Evolutionary conservation across 176 grass and related monocot genomes (phyloP), one percentile per base, ranked within the genome.

Genomic region (Ensete ventricosum): DNA sequence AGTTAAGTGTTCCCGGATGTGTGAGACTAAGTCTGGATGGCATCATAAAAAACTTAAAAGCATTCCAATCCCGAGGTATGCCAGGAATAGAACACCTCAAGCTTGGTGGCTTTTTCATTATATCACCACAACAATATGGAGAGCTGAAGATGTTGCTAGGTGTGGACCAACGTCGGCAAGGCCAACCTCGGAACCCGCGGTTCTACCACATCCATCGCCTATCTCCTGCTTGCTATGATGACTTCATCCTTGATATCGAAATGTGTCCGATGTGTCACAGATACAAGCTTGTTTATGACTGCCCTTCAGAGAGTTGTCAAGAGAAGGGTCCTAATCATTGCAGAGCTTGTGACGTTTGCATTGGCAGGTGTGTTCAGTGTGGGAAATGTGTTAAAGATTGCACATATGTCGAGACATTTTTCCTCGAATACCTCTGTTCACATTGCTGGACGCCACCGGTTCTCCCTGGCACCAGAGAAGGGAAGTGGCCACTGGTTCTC

Each of bases 201-300:
- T 85, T 91, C 72, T 82, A 85, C 62, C 86, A 88, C 85, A 55
- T 76, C 79, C 75, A 62, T 55, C 77, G 54, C 9, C 68, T 66
- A 84, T 85, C 87, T 79, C 73, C 54, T 83, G 83, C 49, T 70
- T 98, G 79, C 75, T 77, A 70, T 81, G 88, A 89, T 64, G 67
- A 85, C 65, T 81, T 73, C 77, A 69, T 74, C 63, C 78, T 99
- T 73, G 96, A 99, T 82, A 89, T 99, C 81, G 88, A 99, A 73
- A 77, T 71, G 53, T 99, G 96, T 49, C 96, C 88, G 27, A 49
- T 50, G 9, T 99, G 96, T 68, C 58, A 83, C 21, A 99, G 87
- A n/a, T 87, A 82, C 65, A 90, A 80, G 73, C 84, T 89, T 80
- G 91, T 99, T 73, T 99, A 86, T 60, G 84, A 91, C 64, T 99